Conservation (phyloP, 2,329 filamentous ascomycete genomes). For the Xylariaceae sp. region DNA sequence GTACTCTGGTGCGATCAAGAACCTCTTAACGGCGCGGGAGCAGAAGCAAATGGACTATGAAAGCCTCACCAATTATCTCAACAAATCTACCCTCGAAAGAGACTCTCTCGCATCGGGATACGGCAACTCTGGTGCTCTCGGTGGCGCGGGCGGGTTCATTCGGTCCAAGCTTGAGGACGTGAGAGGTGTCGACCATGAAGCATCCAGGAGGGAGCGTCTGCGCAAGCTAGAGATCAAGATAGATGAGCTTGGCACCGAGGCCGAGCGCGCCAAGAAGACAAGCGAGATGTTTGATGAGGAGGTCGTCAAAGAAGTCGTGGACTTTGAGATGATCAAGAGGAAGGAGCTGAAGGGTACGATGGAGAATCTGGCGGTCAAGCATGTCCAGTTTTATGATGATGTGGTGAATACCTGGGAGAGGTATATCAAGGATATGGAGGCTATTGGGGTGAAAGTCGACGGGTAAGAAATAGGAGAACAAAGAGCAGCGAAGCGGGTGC, state of each 20-base stretch:
- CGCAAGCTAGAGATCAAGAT: slow-evolving; percentile 90
- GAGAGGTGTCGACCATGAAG: slow-evolving; percentile 92
- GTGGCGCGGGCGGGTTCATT: slow-evolving; percentile 80
- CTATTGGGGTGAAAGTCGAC: slow-evolving; percentile 17
- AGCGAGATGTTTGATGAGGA: slow-evolving; percentile 95
- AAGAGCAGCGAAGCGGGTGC: too few species aligned
- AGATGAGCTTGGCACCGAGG: slow-evolving; percentile 83
- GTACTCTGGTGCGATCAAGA: slow-evolving; percentile 83
- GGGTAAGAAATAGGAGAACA: not conserved
- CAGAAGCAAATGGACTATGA: slow-evolving; percentile 98
- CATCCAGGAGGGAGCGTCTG: slow-evolving; percentile 78
- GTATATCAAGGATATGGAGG: slow-evolving; percentile 84
- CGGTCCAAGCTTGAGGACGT: slow-evolving; percentile 95
- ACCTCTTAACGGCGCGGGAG: slow-evolving; percentile 86
- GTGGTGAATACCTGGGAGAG: slow-evolving; percentile 82
- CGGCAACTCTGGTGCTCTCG: slow-evolving; percentile 46
- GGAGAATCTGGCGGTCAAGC: slow-evolving; percentile 75
- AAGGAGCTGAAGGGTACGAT: slow-evolving; percentile 87
- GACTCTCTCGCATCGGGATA: slow-evolving; percentile 68
- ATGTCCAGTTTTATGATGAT: slow-evolving; percentile 80
- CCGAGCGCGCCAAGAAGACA: slow-evolving; percentile 80
- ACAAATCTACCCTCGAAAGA: slow-evolving; percentile 82
- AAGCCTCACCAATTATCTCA: slow-evolving; percentile 90
- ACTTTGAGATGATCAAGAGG: slow-evolving; percentile 96
- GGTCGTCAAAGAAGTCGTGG: slow-evolving; percentile 84